Evolutionary conservation across 371 early-diverging fungal species (phyloP), one percentile per base, ranked within the genome.

Genomic region (Mucor sp.): DNA sequence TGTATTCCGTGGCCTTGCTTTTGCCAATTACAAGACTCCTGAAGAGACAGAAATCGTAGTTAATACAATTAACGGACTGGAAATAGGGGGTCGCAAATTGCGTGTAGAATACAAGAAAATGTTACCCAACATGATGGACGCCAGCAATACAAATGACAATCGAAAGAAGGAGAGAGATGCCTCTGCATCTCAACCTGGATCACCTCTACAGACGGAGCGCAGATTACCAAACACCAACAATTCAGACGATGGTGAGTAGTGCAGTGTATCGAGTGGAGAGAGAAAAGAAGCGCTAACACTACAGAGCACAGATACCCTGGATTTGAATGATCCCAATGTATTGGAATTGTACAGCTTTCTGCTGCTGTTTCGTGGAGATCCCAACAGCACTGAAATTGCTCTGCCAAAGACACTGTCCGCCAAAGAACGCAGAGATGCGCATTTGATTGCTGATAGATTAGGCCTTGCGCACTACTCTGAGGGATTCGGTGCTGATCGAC

Each of bases 101-200:
- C 87, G 89, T 69, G 92, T 91, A n/a, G 94, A 93, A 72, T 91
- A 90, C 78, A 93, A 93, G 68, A 90, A 90, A 66, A 62, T 81
- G 63, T 47, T 78, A 19, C 80, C 77, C 39, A 63, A 61, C 25
- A 47, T 43, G 47, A 62, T 23, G 37, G 58, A 62, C 66, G 68
- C 57, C 39, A 77, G n/a, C n/a, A n/a, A 73, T 33, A 75, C 79
- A 33, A 74, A 80, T 66, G 76, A 71, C 44, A 44, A 4, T 41
- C 60, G 41, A 56, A 82, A 79, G 64, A 77, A 70, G 47, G 69
- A 69, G 56, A 70, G 70, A 62, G 70, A 70, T 28, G 23, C 47
- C 6, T 37, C 60, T 25, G 65, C 41, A 19, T 62, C 70, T 23
- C 65, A 70, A 39, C 62, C 66, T 28, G 32, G 53, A 15, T 65